These are phyloP conservation scores for Globisporangium solare DNA, from an alignment of 352 stramenopile species.

Conservation along the genomic window DNA sequence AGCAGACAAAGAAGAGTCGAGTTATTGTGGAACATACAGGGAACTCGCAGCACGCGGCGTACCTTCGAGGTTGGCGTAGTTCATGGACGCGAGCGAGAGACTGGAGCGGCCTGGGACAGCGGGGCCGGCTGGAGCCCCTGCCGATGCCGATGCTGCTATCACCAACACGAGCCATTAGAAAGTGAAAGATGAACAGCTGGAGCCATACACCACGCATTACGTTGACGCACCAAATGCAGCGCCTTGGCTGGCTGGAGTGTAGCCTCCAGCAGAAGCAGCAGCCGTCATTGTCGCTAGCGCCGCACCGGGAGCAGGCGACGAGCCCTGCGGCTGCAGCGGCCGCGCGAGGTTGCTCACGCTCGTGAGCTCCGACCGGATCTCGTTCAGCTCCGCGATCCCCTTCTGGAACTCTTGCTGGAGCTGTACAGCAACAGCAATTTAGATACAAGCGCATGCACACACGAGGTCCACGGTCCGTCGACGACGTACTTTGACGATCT, in stretches of 20 bases:
- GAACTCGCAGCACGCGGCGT: background rate
- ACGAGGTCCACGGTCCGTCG: background rate
- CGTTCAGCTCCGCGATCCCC: conserved; percentile 74
- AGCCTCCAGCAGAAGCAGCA: conserved; percentile 1
- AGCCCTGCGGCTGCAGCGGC: conserved; percentile 37
- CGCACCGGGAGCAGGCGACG: background rate
- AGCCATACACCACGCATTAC: background rate
- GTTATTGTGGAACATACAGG: background rate
- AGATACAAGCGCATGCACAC: background rate
- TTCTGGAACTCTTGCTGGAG: conserved; percentile 75
- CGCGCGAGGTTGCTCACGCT: conserved; percentile 61
- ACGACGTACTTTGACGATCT: conserved; percentile 56
- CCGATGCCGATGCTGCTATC: background rate
- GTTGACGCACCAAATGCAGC: background rate
- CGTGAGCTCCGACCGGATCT: conserved; percentile 73
- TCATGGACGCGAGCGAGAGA: conserved; percentile 32
- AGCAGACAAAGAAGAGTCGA: background rate
- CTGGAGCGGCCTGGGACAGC: conserved; percentile 21
- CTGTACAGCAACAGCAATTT: conserved; percentile 10
- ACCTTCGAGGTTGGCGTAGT: conserved; percentile 19
- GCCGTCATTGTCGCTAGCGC: background rate
- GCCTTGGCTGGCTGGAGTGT: background rate
- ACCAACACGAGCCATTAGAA: background rate
- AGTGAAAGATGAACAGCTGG: background rate
- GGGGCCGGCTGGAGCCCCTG: background rate